Conservation (phyloP, 306 rosid species). For the Phaseolus lunatus region DNA sequence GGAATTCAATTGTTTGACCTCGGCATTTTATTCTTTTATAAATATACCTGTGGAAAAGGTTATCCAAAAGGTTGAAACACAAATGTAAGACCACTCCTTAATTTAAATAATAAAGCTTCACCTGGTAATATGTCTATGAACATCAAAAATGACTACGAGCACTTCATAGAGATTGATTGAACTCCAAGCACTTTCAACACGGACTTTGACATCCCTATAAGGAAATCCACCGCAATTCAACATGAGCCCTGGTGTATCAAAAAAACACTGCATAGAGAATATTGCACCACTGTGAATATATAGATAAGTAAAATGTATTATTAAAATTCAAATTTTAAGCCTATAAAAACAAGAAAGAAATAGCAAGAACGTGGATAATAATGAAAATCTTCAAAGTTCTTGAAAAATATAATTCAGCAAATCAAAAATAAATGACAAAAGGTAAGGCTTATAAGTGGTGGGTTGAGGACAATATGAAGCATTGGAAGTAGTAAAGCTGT, state of each 20-base stretch:
- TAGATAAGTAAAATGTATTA: conserved; percentile 20
- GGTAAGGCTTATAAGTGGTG: conserved; percentile 1
- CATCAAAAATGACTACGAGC: conserved; percentile 88
- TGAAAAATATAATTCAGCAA: conserved; percentile 8
- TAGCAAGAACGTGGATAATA: conserved; percentile 2
- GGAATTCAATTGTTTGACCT: not conserved
- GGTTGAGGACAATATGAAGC: conserved; percentile 8
- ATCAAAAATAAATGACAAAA: conserved; percentile 7
- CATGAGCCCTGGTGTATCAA: conserved; percentile 91
- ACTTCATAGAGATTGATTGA: conserved; percentile 84
- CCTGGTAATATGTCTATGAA: conserved; percentile 92
- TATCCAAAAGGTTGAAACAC: not conserved
- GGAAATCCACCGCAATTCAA: conserved; percentile 71
- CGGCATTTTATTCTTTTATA: not conserved
- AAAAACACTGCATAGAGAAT: conserved; percentile 79
- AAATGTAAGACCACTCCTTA: not conserved
- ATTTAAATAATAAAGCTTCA: conserved; percentile 42
- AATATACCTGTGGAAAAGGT: not conserved
- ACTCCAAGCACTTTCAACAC: conserved; percentile 97
- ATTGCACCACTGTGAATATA: not conserved
- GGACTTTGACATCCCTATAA: conserved; percentile 82
- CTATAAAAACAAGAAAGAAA: not conserved
- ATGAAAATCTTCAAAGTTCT: conserved; percentile 3
- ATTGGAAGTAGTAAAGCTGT: not conserved
- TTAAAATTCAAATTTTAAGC: conserved; percentile 4